These are phyloP conservation scores for Cyberlindnera mrakii DNA, from an alignment of 805 yeast genomes.

Conservation along the genomic window DNA sequence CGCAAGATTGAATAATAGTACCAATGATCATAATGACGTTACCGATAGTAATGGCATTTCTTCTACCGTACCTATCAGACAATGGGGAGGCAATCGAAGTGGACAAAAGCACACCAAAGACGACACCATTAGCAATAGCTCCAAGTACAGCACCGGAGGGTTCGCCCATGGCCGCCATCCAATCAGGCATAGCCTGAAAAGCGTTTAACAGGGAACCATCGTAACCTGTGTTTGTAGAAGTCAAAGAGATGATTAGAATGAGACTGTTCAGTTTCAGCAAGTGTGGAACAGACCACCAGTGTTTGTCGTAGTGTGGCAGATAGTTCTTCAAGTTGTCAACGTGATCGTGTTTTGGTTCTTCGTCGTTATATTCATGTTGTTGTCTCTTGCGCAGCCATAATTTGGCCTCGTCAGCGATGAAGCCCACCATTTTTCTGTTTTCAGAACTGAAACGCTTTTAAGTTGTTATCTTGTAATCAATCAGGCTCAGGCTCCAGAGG, in stretches of 20 bases:
- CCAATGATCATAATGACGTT: slow-evolving; percentile 22
- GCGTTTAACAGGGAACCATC: slow-evolving; percentile 48
- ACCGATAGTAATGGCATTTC: slow-evolving; percentile 24
- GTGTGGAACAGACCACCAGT: slow-evolving; percentile 33
- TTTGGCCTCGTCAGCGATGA: slow-evolving; percentile 19
- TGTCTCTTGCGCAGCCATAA: slow-evolving; percentile 8
- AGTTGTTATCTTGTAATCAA: not conserved
- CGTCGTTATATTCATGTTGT: not conserved
- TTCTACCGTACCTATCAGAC: slow-evolving; percentile 37
- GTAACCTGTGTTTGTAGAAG: slow-evolving; percentile 43
- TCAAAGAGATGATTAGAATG: slow-evolving; percentile 35
- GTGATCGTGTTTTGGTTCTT: not conserved
- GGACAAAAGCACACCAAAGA: slow-evolving; percentile 34
- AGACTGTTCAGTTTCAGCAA: slow-evolving; percentile 31
- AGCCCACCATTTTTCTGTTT: slow-evolving; percentile 11
- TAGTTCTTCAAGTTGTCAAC: slow-evolving; percentile 16
- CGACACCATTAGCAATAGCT: slow-evolving; percentile 35
- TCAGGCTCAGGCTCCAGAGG: not conserved
- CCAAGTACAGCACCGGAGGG: slow-evolving; percentile 37
- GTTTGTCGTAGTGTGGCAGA: slow-evolving; percentile 22
- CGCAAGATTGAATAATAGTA: slow-evolving; percentile 23
- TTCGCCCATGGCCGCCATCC: slow-evolving; percentile 34
- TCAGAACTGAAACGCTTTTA: not conserved
- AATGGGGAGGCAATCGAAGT: slow-evolving; percentile 24
- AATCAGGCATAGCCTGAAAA: slow-evolving; percentile 37